These are phyloP conservation scores for Salix udensis DNA, from an alignment of 345 rosid species.

Conservation along the genomic window DNA sequence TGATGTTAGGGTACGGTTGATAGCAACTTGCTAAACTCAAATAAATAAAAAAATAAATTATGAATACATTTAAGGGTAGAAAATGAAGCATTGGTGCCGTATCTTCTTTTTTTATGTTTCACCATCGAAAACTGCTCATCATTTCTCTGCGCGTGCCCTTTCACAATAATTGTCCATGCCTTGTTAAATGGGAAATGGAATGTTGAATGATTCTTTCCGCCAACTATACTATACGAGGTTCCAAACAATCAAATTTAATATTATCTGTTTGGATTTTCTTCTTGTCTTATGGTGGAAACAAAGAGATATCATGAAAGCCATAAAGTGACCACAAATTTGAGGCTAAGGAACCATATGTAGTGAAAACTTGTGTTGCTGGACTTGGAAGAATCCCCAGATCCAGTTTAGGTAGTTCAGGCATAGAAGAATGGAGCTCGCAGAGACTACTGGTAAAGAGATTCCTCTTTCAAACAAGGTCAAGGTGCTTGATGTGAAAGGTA, in stretches of 20 bases:
- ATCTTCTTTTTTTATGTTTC: neutral
- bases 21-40: neutral
- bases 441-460: neutral
- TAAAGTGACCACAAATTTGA: neutral
- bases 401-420: neutral
- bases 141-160: no score
- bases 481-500: constrained; percentile 11
- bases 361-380: no score
- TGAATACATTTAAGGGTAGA: neutral
- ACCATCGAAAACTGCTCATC: neutral
- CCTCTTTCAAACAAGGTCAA: neutral
- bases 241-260: neutral
- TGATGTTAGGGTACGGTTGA: neutral
- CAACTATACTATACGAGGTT: neutral
- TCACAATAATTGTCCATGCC: neutral
- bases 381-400: no score
- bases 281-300: neutral
- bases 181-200: neutral
- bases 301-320: no score
- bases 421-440: neutral
- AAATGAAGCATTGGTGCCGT: neutral
- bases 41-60: no score
- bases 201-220: neutral
- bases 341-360: neutral
- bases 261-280: neutral